Base-by-base conservation (phyloP, 257 asterid genomes). In the Oldenlandia corymbosa region DNA sequence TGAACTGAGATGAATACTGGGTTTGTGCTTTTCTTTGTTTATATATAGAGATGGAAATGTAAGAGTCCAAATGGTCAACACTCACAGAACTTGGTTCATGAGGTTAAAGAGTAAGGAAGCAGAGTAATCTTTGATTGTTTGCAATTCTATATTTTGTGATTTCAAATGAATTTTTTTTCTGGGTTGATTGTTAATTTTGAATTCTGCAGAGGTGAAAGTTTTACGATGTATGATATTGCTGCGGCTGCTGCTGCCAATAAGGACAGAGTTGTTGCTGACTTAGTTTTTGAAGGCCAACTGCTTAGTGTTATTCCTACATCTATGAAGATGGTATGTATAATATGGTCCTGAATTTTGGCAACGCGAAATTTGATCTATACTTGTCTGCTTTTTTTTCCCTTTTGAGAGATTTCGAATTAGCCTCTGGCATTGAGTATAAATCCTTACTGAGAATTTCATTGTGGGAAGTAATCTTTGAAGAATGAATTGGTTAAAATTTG, bases 151-250 rank as follows among this genome's bases (percentile, higher is more conserved):
- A n/a, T n/a, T n/a, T n/a, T n/a, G n/a, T n/a, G n/a, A n/a, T n/a
- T n/a, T n/a, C n/a, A n/a, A n/a, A n/a, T n/a, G n/a, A n/a, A n/a
- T n/a, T n/a, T n/a, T n/a, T n/a, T n/a, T n/a, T n/a, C n/a, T 31
- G 31, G 50, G 58, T 17, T 56, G 47, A 67, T 52, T 27, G 58
- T 26, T 14, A 37, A 27, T 43, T 21, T 68, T 58, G 27, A 50
- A 26, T n/a, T n/a, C 71, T 50, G 75, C 71, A 84, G 91, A 53
- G 86, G 81, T 62, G 88, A 82, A 74, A 78, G 60, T 47, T 84
- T 18, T 79, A 80, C 72, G 74, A 79, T 55, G 77, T 80, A 62
- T n/a, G 68, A 84, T 49, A 60, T 74, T 65, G 72, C 48, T 73
- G 84, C 81, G 65, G 73, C 80, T 71, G 81, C 78, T 68, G 81